These are phyloP conservation scores for Moricandia moricandioides DNA, from an alignment of 345 rosid species.

Conservation along the genomic window DNA sequence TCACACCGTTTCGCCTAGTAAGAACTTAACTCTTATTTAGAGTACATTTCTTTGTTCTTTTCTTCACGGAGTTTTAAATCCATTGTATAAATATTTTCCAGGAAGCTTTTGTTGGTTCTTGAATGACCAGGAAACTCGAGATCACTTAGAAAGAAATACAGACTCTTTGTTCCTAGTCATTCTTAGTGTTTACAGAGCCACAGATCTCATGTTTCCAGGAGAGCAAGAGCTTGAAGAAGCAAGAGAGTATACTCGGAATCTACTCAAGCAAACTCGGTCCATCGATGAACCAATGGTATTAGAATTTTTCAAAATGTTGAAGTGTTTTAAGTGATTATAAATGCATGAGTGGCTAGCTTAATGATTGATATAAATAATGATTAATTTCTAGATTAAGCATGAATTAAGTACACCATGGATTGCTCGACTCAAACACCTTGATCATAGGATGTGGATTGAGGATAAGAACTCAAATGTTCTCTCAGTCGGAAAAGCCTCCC, in stretches of 20 bases:
- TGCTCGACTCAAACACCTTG: constrained; percentile 57
- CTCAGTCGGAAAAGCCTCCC: constrained; percentile 51
- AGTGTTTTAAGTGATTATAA: neutral
- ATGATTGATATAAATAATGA: neutral
- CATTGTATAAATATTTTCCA: constrained; percentile 18
- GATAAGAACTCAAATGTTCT: constrained; percentile 40
- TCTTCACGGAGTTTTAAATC: neutral
- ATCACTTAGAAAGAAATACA: constrained; percentile 32
- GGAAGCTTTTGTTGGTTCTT: constrained; percentile 64
- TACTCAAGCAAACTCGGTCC: constrained; percentile 38
- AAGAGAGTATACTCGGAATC: constrained; percentile 42
- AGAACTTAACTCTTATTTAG: neutral
- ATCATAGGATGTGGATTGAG: constrained; percentile 63
- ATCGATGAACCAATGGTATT: constrained; percentile 7
- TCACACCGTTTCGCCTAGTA: constrained; percentile 47
- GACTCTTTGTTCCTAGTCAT: constrained; percentile 39
- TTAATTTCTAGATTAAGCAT: constrained; percentile 41
- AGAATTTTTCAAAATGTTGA: neutral
- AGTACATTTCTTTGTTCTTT: neutral
- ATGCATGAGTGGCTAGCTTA: neutral
- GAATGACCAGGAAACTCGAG: constrained; percentile 33
- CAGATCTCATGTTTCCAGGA: constrained; percentile 55
- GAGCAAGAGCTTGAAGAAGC: constrained; percentile 55
- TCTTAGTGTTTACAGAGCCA: constrained; percentile 55
- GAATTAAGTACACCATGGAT: constrained; percentile 56